Evolutionary conservation across 208 protist species (phyloP), one percentile per base, ranked within the genome.

Genomic region (Borovskyia barvae): DNA sequence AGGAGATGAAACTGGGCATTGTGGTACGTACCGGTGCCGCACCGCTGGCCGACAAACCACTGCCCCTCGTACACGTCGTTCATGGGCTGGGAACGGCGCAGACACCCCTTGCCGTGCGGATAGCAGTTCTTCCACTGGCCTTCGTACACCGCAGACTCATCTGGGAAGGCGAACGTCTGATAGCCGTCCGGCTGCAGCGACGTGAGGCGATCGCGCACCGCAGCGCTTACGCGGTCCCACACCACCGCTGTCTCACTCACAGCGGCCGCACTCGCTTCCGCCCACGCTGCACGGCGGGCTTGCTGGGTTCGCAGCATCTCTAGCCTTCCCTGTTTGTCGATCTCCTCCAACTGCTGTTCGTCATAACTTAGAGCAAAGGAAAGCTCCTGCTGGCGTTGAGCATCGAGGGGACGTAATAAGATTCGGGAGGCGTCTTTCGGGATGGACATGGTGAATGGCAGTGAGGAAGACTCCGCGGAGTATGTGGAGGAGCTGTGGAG

Each of bases 51-150:
- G 7, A 79, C 53, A 53, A 90, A 85, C 90, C 93, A 97, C 52
- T 90, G 72, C 35, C 93, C 93, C 50, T 95, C 90, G 65, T 96
- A 96, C 12, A 93, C 26, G 48, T 90, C 83, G 52, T 82, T 80
- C 12, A 72, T 46, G 29, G 48, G 71, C 19, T 63, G 40, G 14
- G 64, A 71, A 9, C 85, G 79, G 1, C 72, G 71, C 55, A 92
- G 43, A 32, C 52, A 72, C 19, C 94, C 93, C 14, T 74, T 85
- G 40, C 93, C 93, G 75, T 97, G 85, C 68, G 90, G 77, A 30
- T 65, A 62, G 65, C 77, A 78, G 60, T 90, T 87, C 55, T 92
- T 91, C 90, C 93, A 97, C 51, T 85, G 59, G 6, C 93, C 93
- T 58, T 93, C 85, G 76, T 97, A 97, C 25, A 82, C 58, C 3